phyloP scores from a whole-genome alignment of 176 grass and related monocot species.

The Carex cristatella region DNA sequence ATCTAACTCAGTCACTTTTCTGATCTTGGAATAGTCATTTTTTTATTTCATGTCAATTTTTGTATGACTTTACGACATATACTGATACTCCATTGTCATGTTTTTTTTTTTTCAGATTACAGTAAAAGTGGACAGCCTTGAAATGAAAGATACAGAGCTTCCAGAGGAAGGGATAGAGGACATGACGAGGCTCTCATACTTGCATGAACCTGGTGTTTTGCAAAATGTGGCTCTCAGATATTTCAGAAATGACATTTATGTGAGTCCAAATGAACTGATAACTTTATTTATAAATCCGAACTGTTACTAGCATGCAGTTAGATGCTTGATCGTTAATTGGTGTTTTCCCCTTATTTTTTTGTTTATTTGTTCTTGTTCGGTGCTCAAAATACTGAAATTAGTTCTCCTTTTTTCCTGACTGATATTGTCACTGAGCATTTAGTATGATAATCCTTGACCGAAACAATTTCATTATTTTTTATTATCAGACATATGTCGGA shows the following conservation, averaged over 20 bases:
- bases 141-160: constrained; percentile 85
- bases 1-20: background rate
- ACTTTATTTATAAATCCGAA: background rate
- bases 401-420: background rate
- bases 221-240: constrained; percentile 81
- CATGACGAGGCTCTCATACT: constrained; percentile 95
- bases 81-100: background rate
- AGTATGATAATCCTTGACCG: background rate
- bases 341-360: background rate
- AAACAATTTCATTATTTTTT: constrained; percentile 15
- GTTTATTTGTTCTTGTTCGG: background rate
- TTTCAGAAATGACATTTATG: constrained; percentile 87
- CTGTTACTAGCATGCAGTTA: background rate
- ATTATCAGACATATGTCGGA: constrained; percentile 78
- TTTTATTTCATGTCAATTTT: background rate
- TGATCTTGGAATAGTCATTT: background rate
- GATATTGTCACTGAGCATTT: background rate
- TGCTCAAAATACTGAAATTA: background rate
- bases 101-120: constrained; percentile 19
- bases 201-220: constrained; percentile 95
- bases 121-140: constrained; percentile 41
- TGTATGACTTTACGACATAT: background rate
- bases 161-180: constrained; percentile 75
- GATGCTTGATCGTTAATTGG: background rate
- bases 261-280: constrained; percentile 33